Base-by-base conservation (phyloP, 768 basidiomycete genomes). In the Agrocybe chaxingu region DNA sequence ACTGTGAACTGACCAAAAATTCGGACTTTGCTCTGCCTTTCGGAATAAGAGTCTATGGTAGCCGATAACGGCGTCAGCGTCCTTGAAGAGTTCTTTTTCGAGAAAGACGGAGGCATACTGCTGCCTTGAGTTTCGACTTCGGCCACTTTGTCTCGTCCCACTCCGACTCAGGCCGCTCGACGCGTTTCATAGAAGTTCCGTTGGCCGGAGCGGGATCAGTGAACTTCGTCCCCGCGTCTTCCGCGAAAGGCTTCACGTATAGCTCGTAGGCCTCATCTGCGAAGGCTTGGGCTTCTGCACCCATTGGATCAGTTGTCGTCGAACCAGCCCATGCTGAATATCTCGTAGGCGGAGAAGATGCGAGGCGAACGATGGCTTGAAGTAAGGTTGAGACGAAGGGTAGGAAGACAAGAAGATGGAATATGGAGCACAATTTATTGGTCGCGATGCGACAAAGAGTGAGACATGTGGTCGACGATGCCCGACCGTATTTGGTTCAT, bases 11-110 rank as follows among this genome's bases (percentile, higher is more conserved):
- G 11, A 50, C 48, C 8, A 50, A 7, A 36, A 35, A 50, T 13
- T 50, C 41, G 19, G 48, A 19, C n/a, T 50, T 50, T 13, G 42
- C 46, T 34, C 45, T 48, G n/a, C 45, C 39, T 47, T 46, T 52
- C 7, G 38, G 33, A 35, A 47, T 39, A 11, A 41, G 31, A 18
- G 12, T 42, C 48, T 50, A 31, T 49, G 8, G 32, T 9, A n/a
- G 13, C 7, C 11, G 39, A 33, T 12, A 24, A 24, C 19, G 7
- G 2, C n/a, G n/a, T 24, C 24, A 24, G 24, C 5, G 24, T 24
- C 24, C 24, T 24, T 29, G 18, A 11, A 4, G 7, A 7, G 18
- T n/a, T 29, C 30, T n/a, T 12, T 32, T 13, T 8, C 8, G n/a
- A 2, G 9, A 7, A 13, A 38, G 9, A 47, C 10, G 16, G 19